A percentile compares a stretch with the other conserved stretches of the same genome.
Conservation (phyloP, 225 moss, liverwort and hornwort species). For the Bryum argenteum region DNA sequence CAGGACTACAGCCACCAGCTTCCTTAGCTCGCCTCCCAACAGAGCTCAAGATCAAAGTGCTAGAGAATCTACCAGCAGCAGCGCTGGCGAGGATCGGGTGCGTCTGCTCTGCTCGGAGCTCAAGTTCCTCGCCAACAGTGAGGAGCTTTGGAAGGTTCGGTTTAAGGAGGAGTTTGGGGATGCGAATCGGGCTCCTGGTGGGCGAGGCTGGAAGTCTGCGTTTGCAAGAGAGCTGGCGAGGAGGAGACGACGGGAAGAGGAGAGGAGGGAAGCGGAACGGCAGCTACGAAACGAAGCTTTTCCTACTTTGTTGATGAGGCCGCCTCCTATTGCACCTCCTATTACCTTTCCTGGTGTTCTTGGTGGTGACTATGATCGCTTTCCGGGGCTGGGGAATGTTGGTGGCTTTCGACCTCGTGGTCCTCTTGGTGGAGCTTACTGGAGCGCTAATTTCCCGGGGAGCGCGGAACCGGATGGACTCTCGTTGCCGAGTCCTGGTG, state of each 20-base stretch:
- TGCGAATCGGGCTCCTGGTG: slow-evolving; percentile 58
- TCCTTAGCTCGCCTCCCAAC: slow-evolving; percentile 80
- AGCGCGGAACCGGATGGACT: slow-evolving; percentile 33
- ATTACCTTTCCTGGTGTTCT: slow-evolving; percentile 51
- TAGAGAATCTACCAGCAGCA: slow-evolving; percentile 70
- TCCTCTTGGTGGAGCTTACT: slow-evolving; percentile 58
- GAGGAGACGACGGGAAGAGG: slow-evolving; percentile 75
- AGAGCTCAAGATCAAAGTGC: slow-evolving; percentile 77
- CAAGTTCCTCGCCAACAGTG: slow-evolving; percentile 71
- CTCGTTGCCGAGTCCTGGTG: slow-evolving; percentile 31
- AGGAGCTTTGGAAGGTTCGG: slow-evolving; percentile 80
- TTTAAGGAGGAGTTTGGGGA: slow-evolving; percentile 74
- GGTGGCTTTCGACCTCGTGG: slow-evolving; percentile 54
- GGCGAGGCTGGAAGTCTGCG: slow-evolving; percentile 80
- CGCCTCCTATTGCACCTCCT: slow-evolving; percentile 50
- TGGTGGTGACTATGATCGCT: slow-evolving; percentile 68
- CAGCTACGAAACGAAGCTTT: slow-evolving; percentile 58
- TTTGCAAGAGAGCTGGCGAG: slow-evolving; percentile 70
- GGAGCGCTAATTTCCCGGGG: slow-evolving; percentile 34
- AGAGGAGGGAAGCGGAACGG: slow-evolving; percentile 76
- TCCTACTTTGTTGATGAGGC: slow-evolving; percentile 53
- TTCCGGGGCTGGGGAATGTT: slow-evolving; percentile 54
- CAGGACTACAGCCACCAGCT: slow-evolving; percentile 86
- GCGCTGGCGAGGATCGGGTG: slow-evolving; percentile 69
- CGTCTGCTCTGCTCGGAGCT: slow-evolving; percentile 86